Base-by-base conservation (phyloP, 208 protist species). In the Phytomonas sp. region DNA sequence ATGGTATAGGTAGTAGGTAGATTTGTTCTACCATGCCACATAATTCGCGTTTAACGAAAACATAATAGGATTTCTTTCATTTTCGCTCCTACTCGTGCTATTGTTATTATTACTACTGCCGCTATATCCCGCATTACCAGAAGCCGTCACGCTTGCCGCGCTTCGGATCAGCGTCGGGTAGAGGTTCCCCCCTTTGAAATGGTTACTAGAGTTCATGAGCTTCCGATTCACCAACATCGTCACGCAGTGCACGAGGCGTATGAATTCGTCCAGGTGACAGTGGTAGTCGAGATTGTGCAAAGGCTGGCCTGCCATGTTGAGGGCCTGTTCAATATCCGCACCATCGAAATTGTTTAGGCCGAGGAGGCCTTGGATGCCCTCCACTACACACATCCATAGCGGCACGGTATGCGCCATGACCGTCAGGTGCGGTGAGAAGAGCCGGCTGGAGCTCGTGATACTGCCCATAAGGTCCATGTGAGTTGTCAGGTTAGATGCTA, bases 351-450 rank as follows among this genome's bases (percentile, higher is more conserved):
- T 70, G 12, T 77, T 79, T 61, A 90, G 81, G 19, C 85, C 85
- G 4, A 90, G 76, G 0, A 80, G 74, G 19, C 64, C 73, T 73
- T 78, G 83, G 0, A 86, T 52, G 0, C 85, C 85, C 63, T 90
- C 82, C 37, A 78, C 68, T 26, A 90, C 71, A 69, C 82, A 87
- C 19, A 77, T 66, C 0, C 59, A 61, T n/a, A 87, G 75, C 29
- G 81, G 71, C 19, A 90, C 77, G 14, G 66, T 77, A 61, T 67
- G 40, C 26, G 3, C 70, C 72, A 64, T 65, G 5, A 49, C 49
- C 40, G 67, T 33, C 33, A 70, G 32, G 16, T 26, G 60, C 37
- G 11, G 69, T 59, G 45, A 56, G 45, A 56, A 56, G 19, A 56
- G 45, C 7, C 45, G 45, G 19, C 45, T 56, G 19, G 45, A 56